Evolutionary conservation across 179 eudicot species (phyloP).

Genomic region (Heliamphora ciliata): DNA sequence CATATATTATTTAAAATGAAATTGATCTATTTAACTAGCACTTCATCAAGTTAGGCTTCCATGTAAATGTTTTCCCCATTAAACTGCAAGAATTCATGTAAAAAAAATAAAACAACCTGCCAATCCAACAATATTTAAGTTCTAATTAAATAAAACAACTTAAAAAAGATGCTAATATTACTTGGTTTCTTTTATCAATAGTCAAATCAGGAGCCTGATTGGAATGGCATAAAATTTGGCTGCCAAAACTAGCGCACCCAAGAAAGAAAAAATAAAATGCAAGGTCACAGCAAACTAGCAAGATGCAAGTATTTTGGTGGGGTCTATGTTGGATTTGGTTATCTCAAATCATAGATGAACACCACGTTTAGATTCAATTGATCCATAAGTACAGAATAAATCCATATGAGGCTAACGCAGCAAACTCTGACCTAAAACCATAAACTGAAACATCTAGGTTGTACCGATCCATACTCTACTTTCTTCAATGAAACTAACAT

Average conservation of each 20-base stretch:
- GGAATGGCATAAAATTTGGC: not conserved
- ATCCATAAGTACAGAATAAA: not conserved
- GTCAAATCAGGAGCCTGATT: conserved; percentile 3
- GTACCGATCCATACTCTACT: not conserved
- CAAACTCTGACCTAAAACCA: conserved; percentile 6
- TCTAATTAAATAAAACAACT: not conserved
- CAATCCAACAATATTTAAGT: not conserved
- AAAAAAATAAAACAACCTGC: not conserved
- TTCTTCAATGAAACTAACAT: not conserved
- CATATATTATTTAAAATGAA: too few species aligned
- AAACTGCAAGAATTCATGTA: too few species aligned
- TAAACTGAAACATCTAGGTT: not conserved
- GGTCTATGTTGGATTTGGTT: not conserved
- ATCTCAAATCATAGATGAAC: not conserved
- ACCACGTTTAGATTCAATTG: not conserved
- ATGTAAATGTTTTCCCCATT: too few species aligned
- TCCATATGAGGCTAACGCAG: not conserved
- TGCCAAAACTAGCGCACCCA: not conserved
- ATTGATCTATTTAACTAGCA: too few species aligned
- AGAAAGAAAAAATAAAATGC: not conserved
- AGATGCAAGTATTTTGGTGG: not conserved
- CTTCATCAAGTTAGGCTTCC: too few species aligned
- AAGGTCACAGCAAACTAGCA: not conserved
- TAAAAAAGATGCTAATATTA: not conserved
- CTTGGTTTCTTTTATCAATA: not conserved